Percentiles rank a stretch among this genome's conserved stretches.
Evolutionary conservation across 345 rosid genomes (phyloP).

Genomic region (Lumnitzera racemosa): DNA sequence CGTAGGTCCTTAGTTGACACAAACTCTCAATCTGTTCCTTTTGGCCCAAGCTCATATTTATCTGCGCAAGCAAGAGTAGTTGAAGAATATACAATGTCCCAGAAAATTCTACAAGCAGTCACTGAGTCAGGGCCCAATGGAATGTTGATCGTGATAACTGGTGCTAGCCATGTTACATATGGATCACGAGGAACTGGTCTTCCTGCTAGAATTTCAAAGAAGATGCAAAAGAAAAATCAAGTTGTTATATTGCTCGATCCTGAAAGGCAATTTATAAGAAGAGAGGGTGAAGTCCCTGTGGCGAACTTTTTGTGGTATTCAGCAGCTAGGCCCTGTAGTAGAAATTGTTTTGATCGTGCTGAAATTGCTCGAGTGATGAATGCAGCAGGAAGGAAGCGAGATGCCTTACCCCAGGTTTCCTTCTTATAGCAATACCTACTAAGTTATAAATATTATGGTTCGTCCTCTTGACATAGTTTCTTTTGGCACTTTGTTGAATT

Average conservation of each 20-base stretch:
- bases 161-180: conserved; percentile 70
- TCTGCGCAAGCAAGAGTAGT: conserved; percentile 84
- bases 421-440: conserved; percentile 1
- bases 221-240: conserved; percentile 79
- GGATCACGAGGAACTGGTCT: conserved; percentile 84
- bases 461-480: background rate
- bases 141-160: conserved; percentile 69
- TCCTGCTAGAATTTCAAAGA: conserved; percentile 79
- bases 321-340: conserved; percentile 86
- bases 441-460: background rate
- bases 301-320: conserved; percentile 96
- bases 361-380: conserved; percentile 95
- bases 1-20: conserved; percentile 46
- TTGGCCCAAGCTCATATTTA: conserved; percentile 82
- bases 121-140: conserved; percentile 55
- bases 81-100: conserved; percentile 84
- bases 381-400: conserved; percentile 86
- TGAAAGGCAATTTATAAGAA: conserved; percentile 71
- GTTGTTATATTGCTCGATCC: conserved; percentile 81
- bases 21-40: conserved; percentile 44
- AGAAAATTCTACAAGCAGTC: conserved; percentile 50
- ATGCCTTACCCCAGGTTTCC: conserved; percentile 79
- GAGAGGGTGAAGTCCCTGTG: conserved; percentile 84
- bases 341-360: conserved; percentile 91
- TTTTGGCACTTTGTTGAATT: too few relatives aligned